phyloP scores from a whole-genome alignment of 257 asterid genomes.

The Solanum infundibuliforme region DNA sequence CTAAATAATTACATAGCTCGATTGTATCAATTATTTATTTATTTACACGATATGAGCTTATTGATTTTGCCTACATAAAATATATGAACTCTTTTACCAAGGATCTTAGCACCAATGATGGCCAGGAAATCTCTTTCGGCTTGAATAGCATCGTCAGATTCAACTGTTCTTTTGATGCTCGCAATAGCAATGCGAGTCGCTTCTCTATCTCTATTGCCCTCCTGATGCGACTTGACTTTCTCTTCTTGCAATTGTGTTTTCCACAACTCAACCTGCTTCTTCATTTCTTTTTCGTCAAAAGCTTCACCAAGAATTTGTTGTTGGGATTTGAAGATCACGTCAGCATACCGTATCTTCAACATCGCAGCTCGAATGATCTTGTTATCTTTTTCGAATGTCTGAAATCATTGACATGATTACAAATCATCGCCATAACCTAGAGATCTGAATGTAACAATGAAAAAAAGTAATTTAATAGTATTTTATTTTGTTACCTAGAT shows the following conservation, averaged over 20 bases:
- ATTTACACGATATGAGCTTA: no score
- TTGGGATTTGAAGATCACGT: neutral
- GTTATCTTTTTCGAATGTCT: neutral
- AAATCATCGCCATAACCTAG: neutral
- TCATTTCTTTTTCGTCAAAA: neutral
- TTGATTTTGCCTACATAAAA: neutral
- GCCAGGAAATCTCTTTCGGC: neutral
- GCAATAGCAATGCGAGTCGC: neutral
- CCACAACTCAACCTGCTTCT: neutral
- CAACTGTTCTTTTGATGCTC: neutral
- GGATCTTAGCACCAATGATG: neutral
- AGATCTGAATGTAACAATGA: no score
- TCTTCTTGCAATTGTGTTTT: neutral
- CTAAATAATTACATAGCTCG: no score
- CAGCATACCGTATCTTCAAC: neutral
- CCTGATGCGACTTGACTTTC: neutral
- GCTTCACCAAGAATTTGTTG: neutral
- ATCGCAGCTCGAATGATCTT: neutral
- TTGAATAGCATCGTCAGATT: neutral
- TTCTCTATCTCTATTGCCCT: neutral
- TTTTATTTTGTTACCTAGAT: no score
- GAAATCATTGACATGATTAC: neutral
- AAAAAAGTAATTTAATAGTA: no score
- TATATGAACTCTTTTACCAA: no score
- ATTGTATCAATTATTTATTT: no score